A percentile compares a stretch with the other conserved stretches of the same genome.
Conservation (phyloP, 106 monocot genomes). For the Platanthera guangdongensis region DNA sequence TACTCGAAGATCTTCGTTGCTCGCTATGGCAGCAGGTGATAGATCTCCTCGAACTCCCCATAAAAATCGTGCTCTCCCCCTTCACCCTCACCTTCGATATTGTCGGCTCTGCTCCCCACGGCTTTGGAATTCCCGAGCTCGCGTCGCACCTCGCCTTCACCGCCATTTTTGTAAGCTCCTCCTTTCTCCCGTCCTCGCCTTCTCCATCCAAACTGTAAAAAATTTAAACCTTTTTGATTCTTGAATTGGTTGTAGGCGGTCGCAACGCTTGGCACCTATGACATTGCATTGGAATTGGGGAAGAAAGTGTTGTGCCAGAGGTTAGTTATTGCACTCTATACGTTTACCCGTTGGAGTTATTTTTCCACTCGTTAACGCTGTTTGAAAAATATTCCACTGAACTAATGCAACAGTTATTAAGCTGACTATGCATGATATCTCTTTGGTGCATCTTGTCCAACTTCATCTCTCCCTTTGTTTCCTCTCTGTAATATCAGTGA, state of each 20-base stretch:
- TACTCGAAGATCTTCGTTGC: conserved; percentile 32
- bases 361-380: background rate
- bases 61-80: conserved; percentile 55
- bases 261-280: conserved; percentile 59
- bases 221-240: background rate
- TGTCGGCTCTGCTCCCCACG: conserved; percentile 56
- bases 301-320: conserved; percentile 70
- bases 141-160: conserved; percentile 64
- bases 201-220: background rate
- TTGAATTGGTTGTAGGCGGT: conserved; percentile 39
- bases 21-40: conserved; percentile 46
- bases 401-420: background rate
- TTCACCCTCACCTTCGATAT: conserved; percentile 62
- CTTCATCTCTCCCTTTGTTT: too few relatives aligned
- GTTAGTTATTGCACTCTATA: conserved; percentile 19
- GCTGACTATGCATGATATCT: background rate
- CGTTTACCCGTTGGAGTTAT: background rate
- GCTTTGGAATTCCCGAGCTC: conserved; percentile 79
- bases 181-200: background rate
- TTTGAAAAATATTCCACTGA: background rate
- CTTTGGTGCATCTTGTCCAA: background rate
- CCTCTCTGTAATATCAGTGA: background rate
- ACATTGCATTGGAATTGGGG: conserved; percentile 74
- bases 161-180: conserved; percentile 57
- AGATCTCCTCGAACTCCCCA: conserved; percentile 66